Evolutionary conservation across 495 filamentous ascomycete species (phyloP).

Genomic region (Neurospora intermedia): DNA sequence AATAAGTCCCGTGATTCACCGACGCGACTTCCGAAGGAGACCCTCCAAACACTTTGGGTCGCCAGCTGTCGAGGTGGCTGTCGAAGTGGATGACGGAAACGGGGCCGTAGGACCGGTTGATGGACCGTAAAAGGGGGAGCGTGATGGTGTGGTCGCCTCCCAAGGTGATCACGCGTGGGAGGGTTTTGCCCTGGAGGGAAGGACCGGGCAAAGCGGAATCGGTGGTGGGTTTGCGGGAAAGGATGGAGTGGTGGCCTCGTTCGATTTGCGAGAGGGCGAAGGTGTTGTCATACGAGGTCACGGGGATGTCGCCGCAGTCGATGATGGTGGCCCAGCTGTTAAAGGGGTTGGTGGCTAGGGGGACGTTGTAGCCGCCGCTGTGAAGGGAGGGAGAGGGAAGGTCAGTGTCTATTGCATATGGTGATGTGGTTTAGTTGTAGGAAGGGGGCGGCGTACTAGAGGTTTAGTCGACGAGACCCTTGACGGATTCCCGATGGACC

Average conservation of each 20-base stretch:
- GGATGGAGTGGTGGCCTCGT: conserved; percentile 46
- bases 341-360: conserved; percentile 71
- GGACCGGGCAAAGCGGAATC: conserved; percentile 37
- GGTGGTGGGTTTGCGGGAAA: conserved; percentile 40
- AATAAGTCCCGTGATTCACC: conserved; percentile 82
- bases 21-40: conserved; percentile 47
- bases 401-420: not conserved
- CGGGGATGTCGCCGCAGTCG: conserved; percentile 79
- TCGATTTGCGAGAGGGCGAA: conserved; percentile 74
- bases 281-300: conserved; percentile 70
- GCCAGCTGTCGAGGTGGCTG: conserved; percentile 69
- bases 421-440: not conserved
- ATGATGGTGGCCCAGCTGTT: conserved; percentile 64
- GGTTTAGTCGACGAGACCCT: conserved; percentile 64
- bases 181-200: conserved; percentile 40
- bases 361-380: conserved; percentile 67
- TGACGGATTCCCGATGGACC: conserved; percentile 79
- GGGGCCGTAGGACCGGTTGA: conserved; percentile 68
- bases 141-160: conserved; percentile 82
- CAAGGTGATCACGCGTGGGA: conserved; percentile 57
- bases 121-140: conserved; percentile 62
- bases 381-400: not conserved
- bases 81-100: conserved; percentile 85
- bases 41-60: conserved; percentile 51
- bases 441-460: conserved; percentile 31